phyloP scores from a whole-genome alignment of 2,329 filamentous ascomycete species.

The Colletotrichum navitas region DNA sequence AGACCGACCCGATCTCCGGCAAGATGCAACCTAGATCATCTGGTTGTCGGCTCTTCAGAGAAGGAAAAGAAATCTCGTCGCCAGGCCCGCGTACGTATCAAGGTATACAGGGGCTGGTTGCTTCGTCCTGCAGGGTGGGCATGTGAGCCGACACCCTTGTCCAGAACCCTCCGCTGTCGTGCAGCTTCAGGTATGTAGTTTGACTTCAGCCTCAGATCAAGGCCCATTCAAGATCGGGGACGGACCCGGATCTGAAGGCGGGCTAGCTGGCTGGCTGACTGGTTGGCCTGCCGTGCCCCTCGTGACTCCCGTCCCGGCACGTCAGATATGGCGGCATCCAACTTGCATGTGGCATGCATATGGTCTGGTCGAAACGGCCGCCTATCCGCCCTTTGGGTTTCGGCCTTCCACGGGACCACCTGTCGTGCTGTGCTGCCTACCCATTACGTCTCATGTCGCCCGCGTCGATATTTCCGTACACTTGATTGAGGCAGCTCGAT shows the following conservation, averaged over 20 bases:
- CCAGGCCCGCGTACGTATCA: neutral
- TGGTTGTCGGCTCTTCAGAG: constrained; percentile 14
- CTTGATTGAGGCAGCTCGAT: neutral
- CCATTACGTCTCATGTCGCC: neutral
- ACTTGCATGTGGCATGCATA: constrained; percentile 28
- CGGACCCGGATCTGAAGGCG: constrained; percentile 2
- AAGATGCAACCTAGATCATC: constrained; percentile 4
- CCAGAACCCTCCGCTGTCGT: constrained; percentile 1
- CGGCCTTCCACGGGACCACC: neutral
- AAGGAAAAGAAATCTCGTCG: neutral
- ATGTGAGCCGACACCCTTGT: constrained; percentile 18
- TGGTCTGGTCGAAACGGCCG: neutral
- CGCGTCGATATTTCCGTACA: neutral
- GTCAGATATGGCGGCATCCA: constrained; percentile 11
- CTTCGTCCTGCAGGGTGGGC: constrained; percentile 15
- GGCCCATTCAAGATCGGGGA: constrained; percentile 13
- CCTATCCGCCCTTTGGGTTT: neutral
- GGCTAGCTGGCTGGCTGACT: no score
- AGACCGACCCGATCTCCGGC: constrained; percentile 16
- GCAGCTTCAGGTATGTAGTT: constrained; percentile 10
- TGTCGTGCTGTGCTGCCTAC: no score
- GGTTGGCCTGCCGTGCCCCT: constrained; percentile 12
- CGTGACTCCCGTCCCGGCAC: constrained; percentile 30
- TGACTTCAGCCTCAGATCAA: constrained; percentile 22
- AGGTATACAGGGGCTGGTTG: constrained; percentile 4